phyloP scores from a whole-genome alignment of 768 basidiomycete species.

The Mycena amicta region DNA sequence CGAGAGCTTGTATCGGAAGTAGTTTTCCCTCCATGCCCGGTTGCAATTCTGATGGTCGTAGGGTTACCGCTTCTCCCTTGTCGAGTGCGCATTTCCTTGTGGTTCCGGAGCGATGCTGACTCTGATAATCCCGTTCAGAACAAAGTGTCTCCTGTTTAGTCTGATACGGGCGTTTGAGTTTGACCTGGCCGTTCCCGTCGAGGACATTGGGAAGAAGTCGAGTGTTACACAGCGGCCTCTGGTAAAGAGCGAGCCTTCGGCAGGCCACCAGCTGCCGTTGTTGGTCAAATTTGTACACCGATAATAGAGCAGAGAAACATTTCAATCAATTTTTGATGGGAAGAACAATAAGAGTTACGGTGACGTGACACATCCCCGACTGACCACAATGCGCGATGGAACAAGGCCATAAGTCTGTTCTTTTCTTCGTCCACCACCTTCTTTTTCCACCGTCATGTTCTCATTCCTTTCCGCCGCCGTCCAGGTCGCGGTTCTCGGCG shows the following conservation, averaged over 20 bases:
- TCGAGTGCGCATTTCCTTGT: constrained; percentile 5
- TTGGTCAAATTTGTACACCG: too few relatives aligned
- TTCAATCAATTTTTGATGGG: background rate
- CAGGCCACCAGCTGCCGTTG: constrained; percentile 1
- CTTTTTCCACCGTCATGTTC: background rate
- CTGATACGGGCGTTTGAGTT: constrained; percentile 3
- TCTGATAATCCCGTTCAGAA: background rate
- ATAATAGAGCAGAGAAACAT: too few relatives aligned
- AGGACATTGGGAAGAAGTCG: constrained; percentile 1
- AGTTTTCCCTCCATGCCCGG: background rate
- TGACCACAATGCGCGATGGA: background rate
- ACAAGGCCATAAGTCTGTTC: background rate
- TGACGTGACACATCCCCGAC: background rate
- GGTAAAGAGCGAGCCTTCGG: background rate
- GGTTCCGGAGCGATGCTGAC: background rate
- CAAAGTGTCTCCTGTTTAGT: background rate
- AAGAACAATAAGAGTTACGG: background rate
- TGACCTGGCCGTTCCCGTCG: constrained; percentile 7
- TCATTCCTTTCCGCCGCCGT: background rate
- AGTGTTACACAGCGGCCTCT: background rate
- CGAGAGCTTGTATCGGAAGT: constrained; percentile 40
- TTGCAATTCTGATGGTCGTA: constrained; percentile 20
- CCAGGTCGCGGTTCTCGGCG: constrained; percentile 8
- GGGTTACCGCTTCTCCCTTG: constrained; percentile 24
- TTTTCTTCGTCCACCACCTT: background rate